A percentile compares a stretch with the other conserved stretches of the same genome.
Evolutionary conservation across 83 land plant species (phyloP).

Genomic region (Diphasiastrum complanatum): DNA sequence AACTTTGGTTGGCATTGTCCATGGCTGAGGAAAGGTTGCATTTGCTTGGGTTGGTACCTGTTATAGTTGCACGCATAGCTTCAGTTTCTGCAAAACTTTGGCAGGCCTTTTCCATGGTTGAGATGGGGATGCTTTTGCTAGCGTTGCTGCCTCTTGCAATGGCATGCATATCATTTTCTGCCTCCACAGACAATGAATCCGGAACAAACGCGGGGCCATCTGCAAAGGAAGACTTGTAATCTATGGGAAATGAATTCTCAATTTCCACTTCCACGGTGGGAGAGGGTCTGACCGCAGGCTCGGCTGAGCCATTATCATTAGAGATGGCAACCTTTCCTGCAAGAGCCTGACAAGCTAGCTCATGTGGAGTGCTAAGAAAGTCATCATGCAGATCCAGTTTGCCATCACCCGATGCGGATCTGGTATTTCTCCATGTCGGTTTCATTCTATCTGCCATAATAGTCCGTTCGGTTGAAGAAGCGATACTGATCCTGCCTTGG

Average conservation of each 20-base stretch:
- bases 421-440: constrained; percentile 59
- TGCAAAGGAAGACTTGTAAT: neutral
- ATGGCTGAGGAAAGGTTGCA: too few species aligned
- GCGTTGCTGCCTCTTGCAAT: too few species aligned
- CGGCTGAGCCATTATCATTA: neutral
- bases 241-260: neutral
- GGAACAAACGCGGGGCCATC: neutral
- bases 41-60: too few species aligned
- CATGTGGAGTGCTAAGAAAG: constrained; percentile 73
- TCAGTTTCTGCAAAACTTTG: too few species aligned
- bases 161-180: too few species aligned
- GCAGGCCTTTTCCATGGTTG: too few species aligned
- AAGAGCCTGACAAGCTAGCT: constrained; percentile 24
- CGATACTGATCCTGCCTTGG: neutral
- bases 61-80: too few species aligned
- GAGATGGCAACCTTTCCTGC: neutral
- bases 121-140: too few species aligned
- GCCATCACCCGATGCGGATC: constrained; percentile 33
- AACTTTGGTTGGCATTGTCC: too few species aligned
- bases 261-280: too few species aligned
- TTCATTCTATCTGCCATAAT: constrained; percentile 18
- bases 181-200: neutral
- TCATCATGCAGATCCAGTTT: constrained; percentile 74
- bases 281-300: neutral
- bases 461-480: constrained; percentile 21